Percentiles rank a stretch among this genome's conserved stretches.
phyloP scores from a whole-genome alignment of 2,329 filamentous ascomycete genomes.

The Thielaviopsis punctulata region DNA sequence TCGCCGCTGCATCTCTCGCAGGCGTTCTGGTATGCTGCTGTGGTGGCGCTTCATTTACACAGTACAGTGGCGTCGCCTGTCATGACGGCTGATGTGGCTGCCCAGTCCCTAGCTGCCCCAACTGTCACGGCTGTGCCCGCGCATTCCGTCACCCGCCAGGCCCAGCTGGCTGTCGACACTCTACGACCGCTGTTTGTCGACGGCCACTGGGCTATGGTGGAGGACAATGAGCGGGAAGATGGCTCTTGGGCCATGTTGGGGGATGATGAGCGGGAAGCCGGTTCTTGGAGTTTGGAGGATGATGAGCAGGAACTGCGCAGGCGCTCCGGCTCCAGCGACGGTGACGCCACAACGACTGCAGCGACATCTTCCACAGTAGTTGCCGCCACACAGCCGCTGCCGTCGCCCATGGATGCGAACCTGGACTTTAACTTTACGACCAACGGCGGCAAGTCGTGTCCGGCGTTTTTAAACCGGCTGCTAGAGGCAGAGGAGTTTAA shows the following conservation, averaged over 20 bases:
- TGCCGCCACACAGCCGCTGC: slow-evolving; percentile 27
- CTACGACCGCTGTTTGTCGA: slow-evolving; percentile 12
- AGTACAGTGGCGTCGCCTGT: slow-evolving; percentile 1
- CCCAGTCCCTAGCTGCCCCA: not conserved
- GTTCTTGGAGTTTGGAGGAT: too few relatives aligned
- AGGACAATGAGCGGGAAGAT: slow-evolving; percentile 10
- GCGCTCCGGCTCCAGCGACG: slow-evolving; percentile 17
- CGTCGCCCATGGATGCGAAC: slow-evolving; percentile 49
- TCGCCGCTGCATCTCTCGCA: slow-evolving; percentile 3
- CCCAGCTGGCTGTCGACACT: slow-evolving; percentile 12
- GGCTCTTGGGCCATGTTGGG: too few relatives aligned
- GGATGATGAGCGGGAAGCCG: too few relatives aligned
- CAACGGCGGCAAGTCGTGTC: slow-evolving; percentile 35
- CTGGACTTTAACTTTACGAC: slow-evolving; percentile 44
- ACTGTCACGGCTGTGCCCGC: not conserved
- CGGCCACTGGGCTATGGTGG: slow-evolving; percentile 14
- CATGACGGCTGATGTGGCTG: not conserved
- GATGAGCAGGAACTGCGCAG: too few relatives aligned
- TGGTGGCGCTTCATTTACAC: slow-evolving; percentile 9
- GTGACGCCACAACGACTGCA: too few relatives aligned
- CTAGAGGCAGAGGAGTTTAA: slow-evolving; percentile 49
- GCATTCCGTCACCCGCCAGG: slow-evolving; percentile 1
- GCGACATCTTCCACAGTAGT: slow-evolving; percentile 13
- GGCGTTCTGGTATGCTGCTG: not conserved
- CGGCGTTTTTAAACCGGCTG: slow-evolving; percentile 50